A percentile compares a stretch with the other conserved stretches of the same genome.
These are phyloP conservation scores for Aaosphaeria pasadenensis DNA, from an alignment of 2,329 filamentous ascomycete genomes.

Conservation along the genomic window DNA sequence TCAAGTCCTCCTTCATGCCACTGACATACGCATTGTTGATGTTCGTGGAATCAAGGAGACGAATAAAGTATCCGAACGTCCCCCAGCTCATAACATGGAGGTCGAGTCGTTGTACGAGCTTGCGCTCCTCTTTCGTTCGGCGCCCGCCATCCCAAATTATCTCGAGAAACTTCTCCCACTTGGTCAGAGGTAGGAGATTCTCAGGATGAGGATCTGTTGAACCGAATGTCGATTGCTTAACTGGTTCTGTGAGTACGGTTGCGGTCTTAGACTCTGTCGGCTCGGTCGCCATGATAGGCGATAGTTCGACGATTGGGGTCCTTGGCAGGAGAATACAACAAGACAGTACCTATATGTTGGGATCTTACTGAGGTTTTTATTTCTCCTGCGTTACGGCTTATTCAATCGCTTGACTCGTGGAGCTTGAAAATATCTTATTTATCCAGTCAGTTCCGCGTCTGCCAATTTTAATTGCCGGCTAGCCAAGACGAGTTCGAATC, in stretches of 20 bases:
- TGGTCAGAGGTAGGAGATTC: background rate
- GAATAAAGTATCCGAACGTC: slow-evolving; percentile 15
- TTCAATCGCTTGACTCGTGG: no score
- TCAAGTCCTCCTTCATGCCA: slow-evolving; percentile 20
- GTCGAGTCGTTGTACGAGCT: slow-evolving; percentile 15
- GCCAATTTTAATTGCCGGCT: no score
- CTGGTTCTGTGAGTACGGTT: background rate
- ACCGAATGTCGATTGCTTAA: background rate
- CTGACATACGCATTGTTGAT: slow-evolving; percentile 17
- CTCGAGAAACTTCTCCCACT: slow-evolving; percentile 8
- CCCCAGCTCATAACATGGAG: slow-evolving; percentile 13
- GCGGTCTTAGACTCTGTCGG: background rate
- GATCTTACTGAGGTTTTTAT: no score
- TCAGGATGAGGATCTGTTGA: background rate
- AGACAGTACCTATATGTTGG: no score
- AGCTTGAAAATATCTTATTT: no score
- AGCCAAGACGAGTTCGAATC: no score
- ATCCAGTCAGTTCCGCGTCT: no score
- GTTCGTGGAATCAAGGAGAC: slow-evolving; percentile 10
- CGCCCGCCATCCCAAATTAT: slow-evolving; percentile 6
- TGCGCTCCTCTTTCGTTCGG: slow-evolving; percentile 12
- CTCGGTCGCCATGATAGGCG: background rate
- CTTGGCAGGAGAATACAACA: no score
- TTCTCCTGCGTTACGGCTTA: no score
- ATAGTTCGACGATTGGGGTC: background rate